Evolutionary conservation across 2,329 filamentous ascomycete genomes (phyloP).

Genomic region (Diplodia intermedia): DNA sequence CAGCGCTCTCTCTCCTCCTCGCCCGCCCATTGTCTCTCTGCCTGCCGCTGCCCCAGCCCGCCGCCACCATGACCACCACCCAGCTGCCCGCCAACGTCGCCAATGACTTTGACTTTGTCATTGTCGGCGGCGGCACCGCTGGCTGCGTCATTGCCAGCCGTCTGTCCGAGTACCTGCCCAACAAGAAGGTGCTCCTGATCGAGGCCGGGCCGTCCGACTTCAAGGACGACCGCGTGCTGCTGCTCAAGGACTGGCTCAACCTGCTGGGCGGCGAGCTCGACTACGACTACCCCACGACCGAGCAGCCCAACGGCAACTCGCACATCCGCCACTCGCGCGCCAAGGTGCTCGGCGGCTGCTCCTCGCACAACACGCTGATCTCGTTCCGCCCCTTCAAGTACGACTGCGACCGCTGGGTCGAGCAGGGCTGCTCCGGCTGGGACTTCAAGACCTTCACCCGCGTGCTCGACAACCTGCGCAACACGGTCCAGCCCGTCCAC

Average conservation of each 20-base stretch:
- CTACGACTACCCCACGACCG: conserved; percentile 88
- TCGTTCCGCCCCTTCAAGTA: conserved; percentile 91
- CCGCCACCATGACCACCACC: conserved; percentile 67
- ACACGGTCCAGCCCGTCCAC: conserved; percentile 90
- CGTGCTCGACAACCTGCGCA: conserved; percentile 81
- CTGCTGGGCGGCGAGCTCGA: conserved; percentile 85
- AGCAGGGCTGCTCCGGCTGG: conserved; percentile 83
- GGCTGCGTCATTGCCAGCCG: conserved; percentile 84
- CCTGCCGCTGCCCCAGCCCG: background rate
- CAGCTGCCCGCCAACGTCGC: conserved; percentile 68
- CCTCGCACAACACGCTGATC: conserved; percentile 92
- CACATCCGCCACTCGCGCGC: conserved; percentile 90
- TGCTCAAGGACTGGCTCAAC: conserved; percentile 85
- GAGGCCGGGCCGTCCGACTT: conserved; percentile 90
- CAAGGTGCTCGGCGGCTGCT: conserved; percentile 91
- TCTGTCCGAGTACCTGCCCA: conserved; percentile 80
- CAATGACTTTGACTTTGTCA: conserved; percentile 80
- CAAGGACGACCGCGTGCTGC: conserved; percentile 84
- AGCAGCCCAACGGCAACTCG: conserved; percentile 91
- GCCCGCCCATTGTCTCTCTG: conserved; percentile 1
- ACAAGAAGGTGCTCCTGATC: conserved; percentile 81
- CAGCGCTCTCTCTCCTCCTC: conserved; percentile 31
- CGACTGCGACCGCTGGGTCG: conserved; percentile 84
- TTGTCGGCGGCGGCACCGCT: conserved; percentile 84
- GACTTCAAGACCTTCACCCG: conserved; percentile 84